A percentile compares a stretch with the other conserved stretches of the same genome.
Evolutionary conservation across 1,284 basidiomycete genomes (phyloP).

Genomic region (Sparassis latifolia): DNA sequence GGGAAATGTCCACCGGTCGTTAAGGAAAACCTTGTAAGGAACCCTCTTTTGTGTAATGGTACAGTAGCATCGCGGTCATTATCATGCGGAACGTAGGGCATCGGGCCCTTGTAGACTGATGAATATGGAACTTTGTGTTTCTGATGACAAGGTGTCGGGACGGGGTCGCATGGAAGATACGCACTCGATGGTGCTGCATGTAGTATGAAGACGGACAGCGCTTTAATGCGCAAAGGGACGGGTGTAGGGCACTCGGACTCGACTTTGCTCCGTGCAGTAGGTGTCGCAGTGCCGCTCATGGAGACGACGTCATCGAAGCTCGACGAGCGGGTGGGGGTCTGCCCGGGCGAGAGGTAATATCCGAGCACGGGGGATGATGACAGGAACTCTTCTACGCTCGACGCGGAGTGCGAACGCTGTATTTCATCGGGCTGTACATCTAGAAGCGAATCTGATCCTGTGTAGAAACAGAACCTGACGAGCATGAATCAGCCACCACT

Average conservation of each 20-base stretch:
- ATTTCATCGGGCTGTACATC: slow-evolving; percentile 28
- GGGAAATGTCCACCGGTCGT: slow-evolving; percentile 11
- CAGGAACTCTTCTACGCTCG: slow-evolving; percentile 47
- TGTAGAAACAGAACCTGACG: slow-evolving; percentile 71
- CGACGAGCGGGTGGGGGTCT: slow-evolving; percentile 23
- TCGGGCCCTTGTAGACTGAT: neutral
- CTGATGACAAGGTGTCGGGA: too few relatives aligned
- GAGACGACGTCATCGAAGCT: slow-evolving; percentile 26
- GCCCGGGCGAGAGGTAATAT: slow-evolving; percentile 16
- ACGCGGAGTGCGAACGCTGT: slow-evolving; percentile 48
- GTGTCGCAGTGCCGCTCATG: slow-evolving; percentile 21
- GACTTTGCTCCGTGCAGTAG: slow-evolving; percentile 17
- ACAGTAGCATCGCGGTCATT: neutral
- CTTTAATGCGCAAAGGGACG: slow-evolving; percentile 11
- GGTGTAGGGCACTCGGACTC: slow-evolving; percentile 9
- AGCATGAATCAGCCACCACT: slow-evolving; percentile 3
- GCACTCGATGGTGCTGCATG: neutral
- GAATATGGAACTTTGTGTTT: too few relatives aligned
- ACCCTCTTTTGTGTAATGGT: neutral
- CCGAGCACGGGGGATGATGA: slow-evolving; percentile 22
- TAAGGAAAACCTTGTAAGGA: slow-evolving; percentile 5
- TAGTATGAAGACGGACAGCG: neutral
- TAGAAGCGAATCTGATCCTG: slow-evolving; percentile 37
- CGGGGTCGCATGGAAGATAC: too few relatives aligned
- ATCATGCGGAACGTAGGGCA: neutral